Base-by-base conservation (phyloP, 306 rosid species). In the Cucumis cinereus region DNA sequence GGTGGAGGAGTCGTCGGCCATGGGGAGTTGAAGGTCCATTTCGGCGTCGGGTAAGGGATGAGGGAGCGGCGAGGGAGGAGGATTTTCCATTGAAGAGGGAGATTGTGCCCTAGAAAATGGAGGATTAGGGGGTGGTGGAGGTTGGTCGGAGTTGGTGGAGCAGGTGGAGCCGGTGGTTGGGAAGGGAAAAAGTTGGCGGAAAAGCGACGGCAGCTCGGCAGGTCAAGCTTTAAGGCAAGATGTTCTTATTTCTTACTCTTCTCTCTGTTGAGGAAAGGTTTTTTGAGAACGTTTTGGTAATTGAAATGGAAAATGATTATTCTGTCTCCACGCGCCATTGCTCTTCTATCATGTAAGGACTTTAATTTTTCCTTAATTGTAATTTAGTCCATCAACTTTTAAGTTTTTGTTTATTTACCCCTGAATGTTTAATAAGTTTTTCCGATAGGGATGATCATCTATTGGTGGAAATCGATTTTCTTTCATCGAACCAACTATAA, bases 11-110 rank as follows among this genome's bases (percentile, higher is more conserved):
- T 85, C 87, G 35, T 77, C 86, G 45, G 61, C 6, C 22, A 76
- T 30, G 9, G 67, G 75, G 1, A 71, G 77, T 17, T 80, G 83
- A 22, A 26, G 43, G 24, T 87, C 86, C 88, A 86, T 86, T 38
- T 41, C 86, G 54, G 7, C 62, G 80, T 41, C 47, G 47, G 47
- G 13, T 52, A 22, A 43, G 15, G 73, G 47, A 0, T 26, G 73
- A 45, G 16, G 79, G 13, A 67, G 69, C 19, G 36, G 83, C 4
- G 41, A 43, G 2, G 75, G 41, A 45, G 77, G 59, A 7, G 60
- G 30, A 10, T 14, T 17, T 3, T 71, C 76, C 76, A 71, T 71
- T 24, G 59, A 16, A 17, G 20, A 10, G n/a, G 50, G 30, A 61
- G 3, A 16, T 0, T 0, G 45, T 62, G 45, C 35, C 72, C 82